Evolutionary conservation across 2,329 filamentous ascomycete genomes (phyloP).

Genomic region (Trichoderma aggressivum): DNA sequence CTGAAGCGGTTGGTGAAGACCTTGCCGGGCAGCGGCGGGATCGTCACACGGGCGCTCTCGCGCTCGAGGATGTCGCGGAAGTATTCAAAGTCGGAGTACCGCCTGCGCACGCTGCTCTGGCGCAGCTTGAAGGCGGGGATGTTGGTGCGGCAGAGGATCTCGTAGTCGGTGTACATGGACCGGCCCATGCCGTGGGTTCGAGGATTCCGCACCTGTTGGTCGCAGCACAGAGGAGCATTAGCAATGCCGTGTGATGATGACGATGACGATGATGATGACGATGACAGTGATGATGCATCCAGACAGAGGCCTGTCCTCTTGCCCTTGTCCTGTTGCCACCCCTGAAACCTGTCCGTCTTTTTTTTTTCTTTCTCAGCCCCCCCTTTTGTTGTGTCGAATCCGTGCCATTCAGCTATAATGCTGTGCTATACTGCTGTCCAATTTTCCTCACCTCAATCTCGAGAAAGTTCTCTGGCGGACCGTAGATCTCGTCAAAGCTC

Average conservation of each 20-base stretch:
- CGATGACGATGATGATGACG: too few relatives aligned
- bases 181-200: slow-evolving; percentile 92
- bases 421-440: neutral
- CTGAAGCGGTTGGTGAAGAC: slow-evolving; percentile 98
- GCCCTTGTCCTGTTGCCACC: neutral
- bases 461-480: slow-evolving; percentile 95
- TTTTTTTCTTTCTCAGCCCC: neutral
- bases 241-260: neutral
- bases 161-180: slow-evolving; percentile 98
- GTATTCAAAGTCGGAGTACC: slow-evolving; percentile 98
- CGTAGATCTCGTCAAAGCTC: slow-evolving; percentile 98
- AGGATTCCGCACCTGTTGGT: slow-evolving; percentile 76
- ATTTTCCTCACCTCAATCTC: slow-evolving; percentile 76
- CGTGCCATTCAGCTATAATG: neutral
- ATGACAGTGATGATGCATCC: neutral
- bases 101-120: slow-evolving; percentile 79
- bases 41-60: slow-evolving; percentile 89
- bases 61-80: slow-evolving; percentile 98
- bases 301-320: neutral
- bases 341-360: too few relatives aligned
- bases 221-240: neutral
- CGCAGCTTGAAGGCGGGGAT: slow-evolving; percentile 98
- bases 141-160: slow-evolving; percentile 96
- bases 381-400: neutral
- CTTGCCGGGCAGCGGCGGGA: slow-evolving; percentile 92